A percentile compares a stretch with the other conserved stretches of the same genome.
Conservation (phyloP, 257 asterid species). For the Solanum rostratum region DNA sequence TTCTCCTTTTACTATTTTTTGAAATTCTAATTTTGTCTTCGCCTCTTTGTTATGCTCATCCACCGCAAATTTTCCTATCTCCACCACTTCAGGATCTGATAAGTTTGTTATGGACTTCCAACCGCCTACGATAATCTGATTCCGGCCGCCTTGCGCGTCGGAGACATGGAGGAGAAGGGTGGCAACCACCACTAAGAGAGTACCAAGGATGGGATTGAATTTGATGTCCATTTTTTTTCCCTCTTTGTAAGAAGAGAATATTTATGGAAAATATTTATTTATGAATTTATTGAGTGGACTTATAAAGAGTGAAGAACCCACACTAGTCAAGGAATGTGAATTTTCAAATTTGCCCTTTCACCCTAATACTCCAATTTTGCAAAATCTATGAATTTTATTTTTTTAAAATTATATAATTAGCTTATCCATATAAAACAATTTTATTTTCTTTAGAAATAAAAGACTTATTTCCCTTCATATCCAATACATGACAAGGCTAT, state of each 20-base stretch:
- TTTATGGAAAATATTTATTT: neutral
- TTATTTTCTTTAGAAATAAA: neutral
- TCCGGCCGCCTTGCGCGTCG: neutral
- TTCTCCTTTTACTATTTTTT: conserved; percentile 13
- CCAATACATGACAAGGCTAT: neutral
- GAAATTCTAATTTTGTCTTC: neutral
- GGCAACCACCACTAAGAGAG: neutral
- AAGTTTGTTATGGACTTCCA: conserved; percentile 14
- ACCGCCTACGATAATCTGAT: neutral
- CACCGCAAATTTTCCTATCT: conserved; percentile 26
- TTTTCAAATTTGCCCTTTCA: neutral
- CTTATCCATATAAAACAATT: neutral
- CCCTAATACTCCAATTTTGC: neutral
- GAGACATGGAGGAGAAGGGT: neutral
- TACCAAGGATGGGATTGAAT: neutral
- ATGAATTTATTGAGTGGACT: neutral
- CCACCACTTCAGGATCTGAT: conserved; percentile 10
- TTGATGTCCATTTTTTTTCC: conserved; percentile 10
- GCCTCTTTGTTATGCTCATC: conserved; percentile 19
- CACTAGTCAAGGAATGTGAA: neutral
- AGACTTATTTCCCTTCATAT: neutral
- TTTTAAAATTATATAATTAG: neutral
- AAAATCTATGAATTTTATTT: neutral
- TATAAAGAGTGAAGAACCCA: neutral
- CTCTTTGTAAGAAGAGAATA: neutral